phyloP scores from a whole-genome alignment of 225 moss, liverwort and hornwort genomes.

The Climacium dendroides region DNA sequence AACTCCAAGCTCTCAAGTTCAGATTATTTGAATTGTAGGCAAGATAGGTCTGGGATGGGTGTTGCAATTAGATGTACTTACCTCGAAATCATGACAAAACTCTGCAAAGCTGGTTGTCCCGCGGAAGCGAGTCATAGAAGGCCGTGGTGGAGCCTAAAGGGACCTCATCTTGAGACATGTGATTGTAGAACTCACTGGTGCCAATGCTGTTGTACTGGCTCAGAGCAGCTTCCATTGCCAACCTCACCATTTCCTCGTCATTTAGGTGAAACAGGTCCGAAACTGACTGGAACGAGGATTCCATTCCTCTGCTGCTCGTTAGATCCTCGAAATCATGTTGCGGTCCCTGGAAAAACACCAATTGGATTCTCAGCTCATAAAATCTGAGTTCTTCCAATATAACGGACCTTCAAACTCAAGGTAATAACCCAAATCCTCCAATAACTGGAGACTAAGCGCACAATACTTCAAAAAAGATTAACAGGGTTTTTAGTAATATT shows the following conservation, averaged over 20 bases:
- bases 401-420: neutral
- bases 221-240: conserved; percentile 63
- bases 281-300: conserved; percentile 10
- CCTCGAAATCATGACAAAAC: conserved; percentile 5
- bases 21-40: neutral
- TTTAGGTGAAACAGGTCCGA: conserved; percentile 7
- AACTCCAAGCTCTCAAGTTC: neutral
- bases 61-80: neutral
- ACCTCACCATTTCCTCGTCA: conserved; percentile 38
- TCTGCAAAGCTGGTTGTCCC: conserved; percentile 22
- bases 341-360: conserved; percentile 18
- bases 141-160: neutral
- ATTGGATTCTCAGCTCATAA: neutral
- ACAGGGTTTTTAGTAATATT: neutral
- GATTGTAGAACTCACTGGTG: conserved; percentile 17
- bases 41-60: neutral
- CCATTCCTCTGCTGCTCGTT: conserved; percentile 5
- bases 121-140: conserved; percentile 21
- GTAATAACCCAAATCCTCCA: neutral
- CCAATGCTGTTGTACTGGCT: conserved; percentile 42
- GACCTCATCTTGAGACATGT: neutral
- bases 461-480: neutral
- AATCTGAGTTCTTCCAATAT: neutral
- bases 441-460: neutral
- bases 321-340: conserved; percentile 21